Evolutionary conservation across 2,329 filamentous ascomycete genomes (phyloP), one percentile per base, ranked within the genome.

Genomic region (Knufia petricola): DNA sequence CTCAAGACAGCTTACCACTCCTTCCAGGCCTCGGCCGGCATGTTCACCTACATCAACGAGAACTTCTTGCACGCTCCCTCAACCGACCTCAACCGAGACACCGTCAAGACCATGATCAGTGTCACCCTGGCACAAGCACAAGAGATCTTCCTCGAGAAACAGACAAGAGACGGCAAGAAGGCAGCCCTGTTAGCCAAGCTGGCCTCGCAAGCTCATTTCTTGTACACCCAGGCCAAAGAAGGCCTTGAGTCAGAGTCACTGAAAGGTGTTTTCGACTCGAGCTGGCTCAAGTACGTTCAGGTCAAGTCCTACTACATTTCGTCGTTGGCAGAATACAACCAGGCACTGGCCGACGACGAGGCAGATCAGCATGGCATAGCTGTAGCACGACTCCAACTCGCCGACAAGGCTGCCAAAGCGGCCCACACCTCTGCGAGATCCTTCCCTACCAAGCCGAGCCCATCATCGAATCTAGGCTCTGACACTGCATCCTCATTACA

Each of bases 11-110:
- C 92, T 15, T 98, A 96, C 64, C 90, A 98, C 67, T 95, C 89
- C 17, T 96, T 96, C 70, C 92, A 98, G 67, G 92, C 92, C 34
- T 89, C 90, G 6, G 92, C 92, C 8, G 92, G 92, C 70, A 98
- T 98, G 92, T 98, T 96, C 67, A 96, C 90, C 46, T 98, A 98
- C 62, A 98, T 98, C 71, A 98, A 98, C 68, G 92, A 98, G 69
- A 98, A 98, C 70, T 98, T 98, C 64, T 73, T 98, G 30, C 92
- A 98, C 61, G 92, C 92, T 1, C 92, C 94, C 0, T 95, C 89
- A 7, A 89, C 87, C n/a, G 92, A 98, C 62, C 70, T 98, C 41
- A 96, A 89, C 64, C 75, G 92, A 52, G 90, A 98, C 44, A 98
- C 92, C 0, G 87, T 98, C 61, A 95, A 95, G 70, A 88, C 87